These are phyloP conservation scores for Gaeumannomyces sp. DNA, from an alignment of 2,329 filamentous ascomycete genomes.

Conservation along the genomic window DNA sequence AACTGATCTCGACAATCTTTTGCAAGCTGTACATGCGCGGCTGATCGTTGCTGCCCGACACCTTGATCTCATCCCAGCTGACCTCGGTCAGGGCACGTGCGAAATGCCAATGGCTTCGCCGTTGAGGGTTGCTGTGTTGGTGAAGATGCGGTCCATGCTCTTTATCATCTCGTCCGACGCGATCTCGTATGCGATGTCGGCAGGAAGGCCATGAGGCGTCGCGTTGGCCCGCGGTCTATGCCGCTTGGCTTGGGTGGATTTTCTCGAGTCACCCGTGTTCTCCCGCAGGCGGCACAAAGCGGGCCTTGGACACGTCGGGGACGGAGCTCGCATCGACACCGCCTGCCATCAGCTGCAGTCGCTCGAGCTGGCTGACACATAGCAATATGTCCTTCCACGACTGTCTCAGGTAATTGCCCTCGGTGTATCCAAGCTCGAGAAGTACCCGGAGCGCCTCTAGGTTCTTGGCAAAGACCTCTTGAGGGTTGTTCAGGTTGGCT, in stretches of 20 bases:
- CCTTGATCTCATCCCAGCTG: constrained; percentile 98
- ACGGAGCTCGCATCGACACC: constrained; percentile 90
- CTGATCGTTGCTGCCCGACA: constrained; percentile 90
- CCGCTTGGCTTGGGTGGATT: constrained; percentile 51
- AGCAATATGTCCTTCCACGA: constrained; percentile 96
- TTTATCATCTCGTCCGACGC: constrained; percentile 90
- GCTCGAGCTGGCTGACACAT: constrained; percentile 91
- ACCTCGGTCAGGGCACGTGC: constrained; percentile 88
- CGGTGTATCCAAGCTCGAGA: constrained; percentile 84
- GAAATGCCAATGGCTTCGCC: constrained; percentile 92
- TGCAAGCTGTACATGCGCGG: constrained; percentile 95
- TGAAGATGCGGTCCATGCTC: constrained; percentile 92
- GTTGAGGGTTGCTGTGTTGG: constrained; percentile 86
- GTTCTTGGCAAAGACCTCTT: constrained; percentile 93
- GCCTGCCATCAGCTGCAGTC: constrained; percentile 88
- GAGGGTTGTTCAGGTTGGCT: constrained; percentile 91
- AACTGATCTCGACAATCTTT: constrained; percentile 97
- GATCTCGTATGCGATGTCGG: constrained; percentile 85
- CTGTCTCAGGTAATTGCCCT: constrained; percentile 80
- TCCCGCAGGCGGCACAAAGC: constrained; percentile 59
- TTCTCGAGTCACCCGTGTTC: constrained; percentile 52
- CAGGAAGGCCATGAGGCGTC: constrained; percentile 55
- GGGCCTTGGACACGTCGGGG: constrained; percentile 83
- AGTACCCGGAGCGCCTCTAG: constrained; percentile 89
- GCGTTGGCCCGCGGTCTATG: constrained; percentile 48